A percentile compares a stretch with the other conserved stretches of the same genome.
These are phyloP conservation scores for Suillus tomentosus DNA, from an alignment of 768 basidiomycete genomes.

Conservation along the genomic window DNA sequence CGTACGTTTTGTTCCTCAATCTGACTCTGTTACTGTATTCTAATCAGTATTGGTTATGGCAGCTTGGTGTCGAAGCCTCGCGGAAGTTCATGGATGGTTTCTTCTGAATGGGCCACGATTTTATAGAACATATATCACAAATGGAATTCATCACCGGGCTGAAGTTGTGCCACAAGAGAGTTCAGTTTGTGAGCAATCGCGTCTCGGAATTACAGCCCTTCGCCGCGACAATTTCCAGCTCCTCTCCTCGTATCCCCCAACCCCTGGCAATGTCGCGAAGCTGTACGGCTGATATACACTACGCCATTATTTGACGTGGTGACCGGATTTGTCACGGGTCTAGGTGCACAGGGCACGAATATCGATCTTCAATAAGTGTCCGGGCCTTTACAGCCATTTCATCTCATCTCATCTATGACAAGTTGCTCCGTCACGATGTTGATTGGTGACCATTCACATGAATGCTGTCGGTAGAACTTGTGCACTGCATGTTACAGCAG, in stretches of 20 bases:
- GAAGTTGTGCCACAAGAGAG: neutral
- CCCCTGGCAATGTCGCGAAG: neutral
- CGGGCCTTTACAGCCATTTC: neutral
- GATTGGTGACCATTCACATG: neutral
- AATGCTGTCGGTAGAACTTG: neutral
- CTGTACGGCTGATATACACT: neutral
- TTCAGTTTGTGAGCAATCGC: neutral
- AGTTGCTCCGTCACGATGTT: neutral
- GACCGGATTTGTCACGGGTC: neutral
- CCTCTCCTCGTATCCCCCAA: neutral
- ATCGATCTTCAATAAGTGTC: neutral
- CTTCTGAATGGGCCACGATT: conserved; percentile 38
- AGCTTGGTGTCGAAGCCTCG: conserved; percentile 93
- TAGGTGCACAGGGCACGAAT: neutral
- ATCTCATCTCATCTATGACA: neutral
- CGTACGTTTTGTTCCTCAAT: conserved; percentile 48
- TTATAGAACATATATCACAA: conserved; percentile 1
- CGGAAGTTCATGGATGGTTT: conserved; percentile 78
- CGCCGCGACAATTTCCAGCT: neutral
- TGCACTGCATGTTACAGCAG: neutral
- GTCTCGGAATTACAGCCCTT: neutral
- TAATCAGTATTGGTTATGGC: conserved; percentile 11
- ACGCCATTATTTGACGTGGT: neutral
- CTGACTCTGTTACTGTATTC: neutral
- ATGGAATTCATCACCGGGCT: conserved; percentile 14